Evolutionary conservation across 768 basidiomycete genomes (phyloP), one percentile per base, ranked within the genome.

Genomic region (Mycena maculata): DNA sequence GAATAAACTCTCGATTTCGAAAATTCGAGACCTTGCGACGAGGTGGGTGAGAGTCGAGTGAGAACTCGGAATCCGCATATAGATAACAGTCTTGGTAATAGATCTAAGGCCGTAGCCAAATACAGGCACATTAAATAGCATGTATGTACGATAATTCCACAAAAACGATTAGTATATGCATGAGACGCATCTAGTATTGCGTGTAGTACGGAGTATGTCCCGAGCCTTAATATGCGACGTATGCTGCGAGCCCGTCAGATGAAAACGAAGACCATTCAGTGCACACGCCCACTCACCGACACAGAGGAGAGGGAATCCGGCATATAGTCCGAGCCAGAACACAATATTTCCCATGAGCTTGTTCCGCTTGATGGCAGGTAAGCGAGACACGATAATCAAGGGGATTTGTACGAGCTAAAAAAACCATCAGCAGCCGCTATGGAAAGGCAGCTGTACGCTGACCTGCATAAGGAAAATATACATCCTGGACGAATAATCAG

Each of bases 261-360:
- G 16, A 36, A 13, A 20, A 22, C n/a, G n/a, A n/a, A n/a, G n/a
- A 22, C 15, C 6, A 1, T 33, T 18, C 13, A 18, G 27, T 20
- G 28, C n/a, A 7, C 39, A 3, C 3, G 15, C n/a, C 10, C 4
- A 52, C 65, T 63, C 42, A 64, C 65, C 92, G 22, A 96, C 93
- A 69, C 95, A 96, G 18, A 99, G 86, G 60, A 99, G 78, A 2
- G 98, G 98, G 84, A 99, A 95, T 16, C 97, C 97, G 8, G 90
- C 89, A 72, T 92, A 94, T 27, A 99, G 85, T 3, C 96, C 96
- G 23, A 95, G 70, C 98, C 98, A 99, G 77, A 99, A 99, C 33
- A 97, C 88, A 49, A 95, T 78, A 67, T 93, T 93, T 1, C 92
- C 92, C 74, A 97, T 76, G 5, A 92, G 85, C 72, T 89, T 92